phyloP scores from a whole-genome alignment of 1,284 basidiomycete genomes.

The Moniliella sp. region DNA sequence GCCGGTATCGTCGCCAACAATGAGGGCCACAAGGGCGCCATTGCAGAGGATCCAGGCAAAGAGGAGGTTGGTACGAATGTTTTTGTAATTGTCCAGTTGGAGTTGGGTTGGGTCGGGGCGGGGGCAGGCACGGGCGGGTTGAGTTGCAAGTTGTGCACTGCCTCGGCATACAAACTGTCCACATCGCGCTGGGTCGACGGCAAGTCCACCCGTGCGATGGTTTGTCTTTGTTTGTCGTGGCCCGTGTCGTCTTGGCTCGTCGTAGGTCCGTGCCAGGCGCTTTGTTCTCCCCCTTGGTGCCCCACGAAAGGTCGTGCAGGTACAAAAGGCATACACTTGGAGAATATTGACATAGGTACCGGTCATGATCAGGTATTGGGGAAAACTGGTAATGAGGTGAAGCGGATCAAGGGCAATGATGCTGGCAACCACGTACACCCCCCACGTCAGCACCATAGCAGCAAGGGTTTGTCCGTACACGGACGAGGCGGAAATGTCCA shows the following conservation, averaged over 20 bases:
- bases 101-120: conserved; percentile 46
- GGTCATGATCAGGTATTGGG: conserved; percentile 39
- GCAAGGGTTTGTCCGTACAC: background rate
- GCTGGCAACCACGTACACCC: conserved; percentile 57
- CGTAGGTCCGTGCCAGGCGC: conserved; percentile 37
- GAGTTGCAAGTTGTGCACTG: too few relatives aligned
- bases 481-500: background rate
- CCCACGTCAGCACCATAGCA: background rate
- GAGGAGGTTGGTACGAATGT: conserved; percentile 39
- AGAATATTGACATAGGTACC: conserved; percentile 49
- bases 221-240: conserved; percentile 63
- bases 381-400: conserved; percentile 80
- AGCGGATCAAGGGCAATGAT: conserved; percentile 71
- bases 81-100: conserved; percentile 62
- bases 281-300: conserved; percentile 34
- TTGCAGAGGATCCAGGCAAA: conserved; percentile 1
- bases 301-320: conserved; percentile 29
- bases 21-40: too few relatives aligned
- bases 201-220: conserved; percentile 54
- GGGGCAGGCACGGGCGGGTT: conserved; percentile 45
- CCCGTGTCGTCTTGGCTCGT: conserved; percentile 42
- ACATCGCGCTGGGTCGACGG: conserved; percentile 55
- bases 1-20: too few relatives aligned
- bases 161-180: conserved; percentile 52
- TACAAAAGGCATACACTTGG: conserved; percentile 62